Conservation (phyloP, 371 early-diverging fungal species). For the Basidiobolus meristosporus region DNA sequence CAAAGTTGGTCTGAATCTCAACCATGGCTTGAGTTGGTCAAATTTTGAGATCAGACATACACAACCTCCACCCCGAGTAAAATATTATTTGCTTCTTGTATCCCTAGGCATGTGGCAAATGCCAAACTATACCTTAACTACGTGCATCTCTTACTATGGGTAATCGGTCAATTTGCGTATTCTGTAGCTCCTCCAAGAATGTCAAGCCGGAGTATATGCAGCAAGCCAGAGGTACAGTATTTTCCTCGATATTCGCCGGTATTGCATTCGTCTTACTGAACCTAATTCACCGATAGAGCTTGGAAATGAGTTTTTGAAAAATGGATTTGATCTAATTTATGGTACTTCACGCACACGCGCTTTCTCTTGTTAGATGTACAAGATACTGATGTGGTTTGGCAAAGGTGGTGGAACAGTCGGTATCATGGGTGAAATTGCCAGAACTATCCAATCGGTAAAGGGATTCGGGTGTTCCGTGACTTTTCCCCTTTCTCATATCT, state of each 20-base stretch:
- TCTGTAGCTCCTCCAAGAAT: background rate
- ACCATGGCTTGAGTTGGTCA: too few species aligned
- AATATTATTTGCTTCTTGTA: too few species aligned
- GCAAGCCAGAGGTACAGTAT: background rate
- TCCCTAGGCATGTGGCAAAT: too few species aligned
- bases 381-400: background rate
- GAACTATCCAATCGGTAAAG: background rate
- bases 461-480: background rate
- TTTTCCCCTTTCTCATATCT: background rate
- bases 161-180: constrained; percentile 4
- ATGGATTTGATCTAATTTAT: background rate
- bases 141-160: too few species aligned
- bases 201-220: background rate
- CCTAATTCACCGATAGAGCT: background rate
- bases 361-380: too few species aligned
- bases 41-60: too few species aligned
- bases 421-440: constrained; percentile 1
- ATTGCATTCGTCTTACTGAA: too few species aligned
- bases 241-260: background rate
- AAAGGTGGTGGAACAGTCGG: constrained; percentile 2
- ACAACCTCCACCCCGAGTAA: too few species aligned
- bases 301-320: background rate
- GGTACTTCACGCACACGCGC: too few species aligned
- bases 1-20: too few species aligned
- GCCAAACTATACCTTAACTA: too few species aligned